Evolutionary conservation across 805 yeast species (phyloP), one percentile per base, ranked within the genome.

Genomic region (Suhomyces sp.): DNA sequence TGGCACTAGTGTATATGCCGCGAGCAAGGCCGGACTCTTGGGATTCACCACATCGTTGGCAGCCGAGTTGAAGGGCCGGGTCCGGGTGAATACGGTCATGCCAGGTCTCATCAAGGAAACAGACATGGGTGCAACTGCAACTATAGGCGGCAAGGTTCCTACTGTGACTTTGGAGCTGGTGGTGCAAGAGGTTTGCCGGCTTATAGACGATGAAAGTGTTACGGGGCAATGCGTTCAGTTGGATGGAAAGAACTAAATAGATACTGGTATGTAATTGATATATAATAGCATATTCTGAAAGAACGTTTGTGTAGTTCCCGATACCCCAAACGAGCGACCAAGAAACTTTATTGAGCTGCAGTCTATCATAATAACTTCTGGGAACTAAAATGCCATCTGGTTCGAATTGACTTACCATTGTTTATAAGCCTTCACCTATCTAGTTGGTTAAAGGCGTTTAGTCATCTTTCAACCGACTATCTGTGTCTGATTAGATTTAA

Each of bases 71-170:
- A 78, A 77, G 12, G 67, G 82, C 0, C 73, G 74, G 8, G 76
- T 90, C 2, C 67, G 89, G 38, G 86, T 86, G 44, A 88, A 88
- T 64, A 73, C 86, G 1, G 65, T 90, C 1, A 65, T 84, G 17
- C 94, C 96, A 0, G 93, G 93, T 0, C 69, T 88, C 29, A 74
- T 85, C 1, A 70, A 68, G 5, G 87, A 81, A 24, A 89, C 96
- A 0, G 87, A 80, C 4, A 88, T 90, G 84, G 86, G 85, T 0
- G 52, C 65, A 7, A 53, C 57, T 0, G 79, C 64, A 2, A 60
- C 60, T 2, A 54, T 61, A 9, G 62, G 60, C 22, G 55, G 55
- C 7, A 58, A 55, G 13, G 19, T 36, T 19, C 46, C 40, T 17
- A 22, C 29, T 4, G 69, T 73, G 1, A 29, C 66, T 3, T 52